Evolutionary conservation across 257 asterid genomes (phyloP).

Genomic region (Nyctanthes arbortristis): DNA sequence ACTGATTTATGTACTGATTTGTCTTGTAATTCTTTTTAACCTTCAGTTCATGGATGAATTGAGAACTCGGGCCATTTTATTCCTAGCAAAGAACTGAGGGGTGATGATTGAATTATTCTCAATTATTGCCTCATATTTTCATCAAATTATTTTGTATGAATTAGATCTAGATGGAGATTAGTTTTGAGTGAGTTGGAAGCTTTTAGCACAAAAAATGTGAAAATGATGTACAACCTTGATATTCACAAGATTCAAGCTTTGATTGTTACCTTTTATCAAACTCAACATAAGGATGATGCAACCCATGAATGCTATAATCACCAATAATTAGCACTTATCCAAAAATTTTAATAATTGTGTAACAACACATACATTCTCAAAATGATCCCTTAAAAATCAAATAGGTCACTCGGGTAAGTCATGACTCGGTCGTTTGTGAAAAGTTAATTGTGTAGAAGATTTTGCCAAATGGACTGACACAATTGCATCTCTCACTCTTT

Average conservation of each 20-base stretch:
- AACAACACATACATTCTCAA: no score
- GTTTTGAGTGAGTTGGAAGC: background rate
- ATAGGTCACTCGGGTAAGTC: no score
- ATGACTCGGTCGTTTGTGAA: no score
- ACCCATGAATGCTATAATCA: conserved; percentile 3
- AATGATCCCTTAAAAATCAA: no score
- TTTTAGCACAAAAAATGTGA: background rate
- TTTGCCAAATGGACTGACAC: no score
- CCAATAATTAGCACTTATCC: background rate
- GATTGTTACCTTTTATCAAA: conserved; percentile 41
- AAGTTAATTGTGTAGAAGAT: no score
- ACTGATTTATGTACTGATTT: no score
- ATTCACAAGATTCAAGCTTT: conserved; percentile 29
- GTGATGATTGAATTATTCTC: background rate
- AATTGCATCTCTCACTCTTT: no score
- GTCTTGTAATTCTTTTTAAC: background rate
- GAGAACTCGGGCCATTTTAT: background rate
- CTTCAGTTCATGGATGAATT: background rate
- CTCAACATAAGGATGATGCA: background rate
- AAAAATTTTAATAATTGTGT: background rate
- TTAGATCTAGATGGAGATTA: background rate
- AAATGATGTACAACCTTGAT: background rate
- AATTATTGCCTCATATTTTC: background rate
- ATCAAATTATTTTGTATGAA: background rate
- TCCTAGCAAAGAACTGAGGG: background rate